Base-by-base conservation (phyloP, 1,284 basidiomycete species). In the Ustilago lituana region DNA sequence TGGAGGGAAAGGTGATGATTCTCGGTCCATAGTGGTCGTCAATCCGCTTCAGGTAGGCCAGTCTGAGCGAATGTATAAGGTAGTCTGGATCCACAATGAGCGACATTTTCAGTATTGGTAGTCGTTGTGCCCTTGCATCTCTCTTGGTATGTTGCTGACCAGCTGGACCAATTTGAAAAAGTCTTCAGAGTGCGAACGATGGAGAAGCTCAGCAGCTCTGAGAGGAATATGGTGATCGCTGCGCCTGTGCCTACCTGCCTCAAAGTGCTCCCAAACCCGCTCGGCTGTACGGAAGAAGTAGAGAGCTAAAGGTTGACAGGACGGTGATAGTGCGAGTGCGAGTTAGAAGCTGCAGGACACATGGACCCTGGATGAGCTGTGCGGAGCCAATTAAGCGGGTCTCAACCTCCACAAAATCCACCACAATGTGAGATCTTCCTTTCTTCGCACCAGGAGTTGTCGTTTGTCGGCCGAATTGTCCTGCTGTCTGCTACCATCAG, bases 1-100 rank as follows among this genome's bases (percentile, higher is more conserved):
- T 22, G 12, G 48, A 59, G 2, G 76, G 73, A 20, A 76, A 67
- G 17, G 73, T 69, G 54, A 79, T 71, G 50, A 79, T 45, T 22
- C 63, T 63, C 11, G 75, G 67, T 3, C 75, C 77, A 29, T 69
- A 56, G 35, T 70, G 71, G 32, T 79, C 77, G 29, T 77, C 75
- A 27, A 79, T 69, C n/a, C 68, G 52, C 24, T 73, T 61, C 26
- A 79, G 57, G 31, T 79, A 79, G 14, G 74, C 70, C 2, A 79
- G 67, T 11, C 77, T 48, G 19, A 79, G 59, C 20, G 73, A 66
- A 48, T 76, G 72, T 17, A 77, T 76, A 14, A 74, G 44, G 29
- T 74, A 71, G 51, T 72, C 69, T 3, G 69, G 69, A 36, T 72
- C 69, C 15, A 72, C 69, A 15, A 72, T 53, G 20, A 72, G 60